Percentiles rank a stretch among this genome's conserved stretches.
These are phyloP conservation scores for Phascolomyces articulosus DNA, from an alignment of 371 early-diverging fungal species.

Conservation along the genomic window DNA sequence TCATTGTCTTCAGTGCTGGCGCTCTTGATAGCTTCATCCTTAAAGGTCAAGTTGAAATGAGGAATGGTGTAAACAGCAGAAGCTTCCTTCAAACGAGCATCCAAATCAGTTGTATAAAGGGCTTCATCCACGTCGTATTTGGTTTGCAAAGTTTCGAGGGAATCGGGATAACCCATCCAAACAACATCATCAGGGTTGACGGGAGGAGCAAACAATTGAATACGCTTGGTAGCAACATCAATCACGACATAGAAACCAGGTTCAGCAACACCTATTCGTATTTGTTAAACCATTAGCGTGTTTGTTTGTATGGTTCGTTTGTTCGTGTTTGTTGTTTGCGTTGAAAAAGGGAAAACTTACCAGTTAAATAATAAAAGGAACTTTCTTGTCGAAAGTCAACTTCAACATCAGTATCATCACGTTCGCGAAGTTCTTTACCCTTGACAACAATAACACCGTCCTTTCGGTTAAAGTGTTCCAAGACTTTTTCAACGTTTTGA, in stretches of 20 bases:
- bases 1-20: constrained; percentile 32
- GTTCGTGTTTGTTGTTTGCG: neutral
- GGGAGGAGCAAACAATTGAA: constrained; percentile 71
- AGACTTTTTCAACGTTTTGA: constrained; percentile 67
- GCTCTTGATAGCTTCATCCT: constrained; percentile 19
- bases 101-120: constrained; percentile 44
- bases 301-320: neutral
- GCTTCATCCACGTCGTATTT: constrained; percentile 72
- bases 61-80: constrained; percentile 42
- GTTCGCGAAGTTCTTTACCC: constrained; percentile 65
- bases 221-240: constrained; percentile 64
- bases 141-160: constrained; percentile 46
- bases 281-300: neutral
- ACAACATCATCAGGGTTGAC: constrained; percentile 78
- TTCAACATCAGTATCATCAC: constrained; percentile 81
- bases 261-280: constrained; percentile 61
- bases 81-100: constrained; percentile 27
- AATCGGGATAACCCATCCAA: constrained; percentile 80
- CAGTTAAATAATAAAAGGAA: constrained; percentile 78
- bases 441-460: constrained; percentile 71
- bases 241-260: constrained; percentile 77
- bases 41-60: constrained; percentile 18
- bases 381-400: constrained; percentile 85
- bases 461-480: constrained; percentile 55
- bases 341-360: constrained; percentile 17